Evolutionary conservation across 1,139 yeast genomes (phyloP).

Genomic region (Suhomyces chickasaworum): DNA sequence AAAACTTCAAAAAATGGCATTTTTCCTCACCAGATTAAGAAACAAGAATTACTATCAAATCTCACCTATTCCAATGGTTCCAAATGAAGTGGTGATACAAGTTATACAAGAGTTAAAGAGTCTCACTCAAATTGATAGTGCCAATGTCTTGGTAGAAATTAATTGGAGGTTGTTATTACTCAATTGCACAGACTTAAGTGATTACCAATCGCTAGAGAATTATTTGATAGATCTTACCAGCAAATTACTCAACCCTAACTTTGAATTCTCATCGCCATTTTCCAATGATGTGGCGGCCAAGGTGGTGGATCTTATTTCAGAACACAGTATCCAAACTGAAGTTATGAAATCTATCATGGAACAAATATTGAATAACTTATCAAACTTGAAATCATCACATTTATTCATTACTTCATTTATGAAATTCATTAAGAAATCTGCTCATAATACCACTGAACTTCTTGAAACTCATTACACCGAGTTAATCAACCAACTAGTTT

Average conservation of each 20-base stretch:
- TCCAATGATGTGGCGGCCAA: conserved; percentile 22
- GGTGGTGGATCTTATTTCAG: conserved; percentile 18
- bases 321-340: conserved; percentile 9
- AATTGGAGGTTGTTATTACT: conserved; percentile 44
- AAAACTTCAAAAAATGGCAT: conserved; percentile 40
- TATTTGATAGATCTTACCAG: conserved; percentile 19
- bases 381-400: conserved; percentile 23
- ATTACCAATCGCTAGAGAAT: conserved; percentile 10
- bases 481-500: conserved; percentile 17
- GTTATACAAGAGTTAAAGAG: conserved; percentile 16
- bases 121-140: conserved; percentile 14
- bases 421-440: conserved; percentile 17
- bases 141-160: conserved; percentile 31
- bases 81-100: conserved; percentile 16
- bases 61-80: conserved; percentile 18
- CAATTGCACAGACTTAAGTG: conserved; percentile 20
- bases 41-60: conserved; percentile 16
- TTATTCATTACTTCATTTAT: conserved; percentile 25
- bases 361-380: conserved; percentile 17
- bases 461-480: conserved; percentile 4
- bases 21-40: conserved; percentile 40
- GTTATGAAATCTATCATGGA: background rate
- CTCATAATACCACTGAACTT: background rate
- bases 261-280: conserved; percentile 18
- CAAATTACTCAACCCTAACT: conserved; percentile 14